phyloP scores from a whole-genome alignment of 495 filamentous ascomycete genomes.

The Aspergillus wentii region DNA sequence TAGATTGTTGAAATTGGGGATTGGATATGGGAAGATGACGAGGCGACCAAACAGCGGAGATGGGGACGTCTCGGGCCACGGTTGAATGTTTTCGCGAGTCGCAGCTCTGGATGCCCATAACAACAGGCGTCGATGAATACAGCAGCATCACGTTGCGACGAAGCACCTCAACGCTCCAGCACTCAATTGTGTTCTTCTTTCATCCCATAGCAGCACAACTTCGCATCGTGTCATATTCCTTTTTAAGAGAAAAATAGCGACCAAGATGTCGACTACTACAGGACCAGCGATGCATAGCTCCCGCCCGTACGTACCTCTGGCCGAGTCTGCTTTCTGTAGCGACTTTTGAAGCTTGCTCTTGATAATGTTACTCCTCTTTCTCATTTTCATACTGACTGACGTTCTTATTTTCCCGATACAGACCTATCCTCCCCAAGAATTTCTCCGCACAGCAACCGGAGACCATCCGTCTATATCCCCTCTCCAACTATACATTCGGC shows the following conservation, averaged over 20 bases:
- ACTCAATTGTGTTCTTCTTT: too few species aligned
- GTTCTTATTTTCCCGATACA: slow-evolving; percentile 22
- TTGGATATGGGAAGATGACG: too few species aligned
- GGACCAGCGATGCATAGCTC: slow-evolving; percentile 64
- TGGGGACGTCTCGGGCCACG: slow-evolving; percentile 3
- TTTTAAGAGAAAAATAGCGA: too few species aligned
- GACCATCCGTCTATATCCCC: slow-evolving; percentile 88
- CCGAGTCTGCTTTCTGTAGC: not conserved
- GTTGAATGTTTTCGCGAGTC: slow-evolving; percentile 15
- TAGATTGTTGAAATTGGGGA: too few species aligned
- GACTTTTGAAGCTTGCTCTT: not conserved
- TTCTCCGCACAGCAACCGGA: slow-evolving; percentile 88
- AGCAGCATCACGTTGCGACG: not conserved
- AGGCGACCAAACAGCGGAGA: too few species aligned
- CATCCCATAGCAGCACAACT: too few species aligned
- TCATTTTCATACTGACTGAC: slow-evolving; percentile 2
- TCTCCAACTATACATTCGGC: slow-evolving; percentile 98
- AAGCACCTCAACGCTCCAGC: too few species aligned
- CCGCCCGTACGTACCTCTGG: slow-evolving; percentile 46
- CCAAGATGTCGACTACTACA: slow-evolving; percentile 72
- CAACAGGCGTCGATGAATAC: too few species aligned
- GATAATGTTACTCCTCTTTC: not conserved
- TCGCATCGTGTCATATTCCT: too few species aligned
- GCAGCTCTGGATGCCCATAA: too few species aligned
- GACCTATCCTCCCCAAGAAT: slow-evolving; percentile 69